Conservation (phyloP, 176 grass and related monocot species). For the Carex kokanica region DNA sequence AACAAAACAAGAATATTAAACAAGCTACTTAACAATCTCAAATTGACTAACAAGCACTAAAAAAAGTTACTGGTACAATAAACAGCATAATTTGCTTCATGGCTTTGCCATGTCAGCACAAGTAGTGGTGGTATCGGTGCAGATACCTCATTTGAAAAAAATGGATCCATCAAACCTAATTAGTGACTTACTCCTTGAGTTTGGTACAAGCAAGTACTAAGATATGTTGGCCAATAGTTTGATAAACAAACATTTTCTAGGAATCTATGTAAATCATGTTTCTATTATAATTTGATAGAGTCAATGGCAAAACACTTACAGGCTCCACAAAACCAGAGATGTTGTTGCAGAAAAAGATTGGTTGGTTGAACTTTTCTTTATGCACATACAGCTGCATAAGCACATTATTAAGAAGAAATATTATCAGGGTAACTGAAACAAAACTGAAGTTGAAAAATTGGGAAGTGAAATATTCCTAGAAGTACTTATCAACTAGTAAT, state of each 20-base stretch:
- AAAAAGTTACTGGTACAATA: background rate
- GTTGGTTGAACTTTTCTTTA: constrained; percentile 89
- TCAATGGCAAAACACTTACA: constrained; percentile 43
- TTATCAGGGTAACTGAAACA: background rate
- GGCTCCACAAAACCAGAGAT: constrained; percentile 90
- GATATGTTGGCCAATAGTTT: background rate
- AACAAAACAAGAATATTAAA: background rate
- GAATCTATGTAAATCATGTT: background rate
- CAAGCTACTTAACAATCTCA: background rate
- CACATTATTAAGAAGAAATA: constrained; percentile 24
- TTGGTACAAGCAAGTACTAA: background rate
- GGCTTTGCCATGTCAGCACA: background rate
- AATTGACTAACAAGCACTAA: background rate
- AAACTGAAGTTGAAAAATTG: background rate
- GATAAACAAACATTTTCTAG: background rate
- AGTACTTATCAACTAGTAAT: background rate
- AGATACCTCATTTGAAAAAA: background rate
- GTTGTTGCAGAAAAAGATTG: constrained; percentile 95
- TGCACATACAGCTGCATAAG: constrained; percentile 68
- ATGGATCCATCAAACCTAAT: background rate
- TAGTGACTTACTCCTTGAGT: background rate
- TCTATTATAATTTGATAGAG: background rate
- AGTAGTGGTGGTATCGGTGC: background rate
- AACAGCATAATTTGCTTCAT: background rate
- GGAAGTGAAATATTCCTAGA: background rate